Evolutionary conservation across 2,329 filamentous ascomycete species (phyloP).

Genomic region (Ceratocystis papillata): DNA sequence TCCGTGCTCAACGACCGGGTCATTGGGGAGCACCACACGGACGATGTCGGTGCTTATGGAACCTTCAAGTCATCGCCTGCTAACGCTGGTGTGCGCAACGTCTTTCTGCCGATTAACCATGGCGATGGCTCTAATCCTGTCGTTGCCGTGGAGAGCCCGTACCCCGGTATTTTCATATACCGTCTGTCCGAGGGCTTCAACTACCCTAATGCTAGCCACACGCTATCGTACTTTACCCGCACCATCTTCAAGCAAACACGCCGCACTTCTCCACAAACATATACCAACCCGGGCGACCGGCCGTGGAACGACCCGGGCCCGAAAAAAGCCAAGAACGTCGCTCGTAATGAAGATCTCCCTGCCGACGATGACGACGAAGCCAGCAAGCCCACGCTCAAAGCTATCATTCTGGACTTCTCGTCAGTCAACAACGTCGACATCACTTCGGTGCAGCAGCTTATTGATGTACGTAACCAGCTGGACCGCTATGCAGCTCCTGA

Average conservation of each 20-base stretch:
- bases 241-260: conserved; percentile 62
- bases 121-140: conserved; percentile 84
- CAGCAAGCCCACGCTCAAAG: conserved; percentile 61
- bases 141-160: conserved; percentile 66
- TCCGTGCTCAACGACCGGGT: conserved; percentile 70
- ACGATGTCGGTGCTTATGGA: conserved; percentile 44
- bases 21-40: conserved; percentile 48
- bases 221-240: conserved; percentile 65
- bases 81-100: conserved; percentile 48
- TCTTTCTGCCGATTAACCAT: conserved; percentile 80
- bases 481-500: conserved; percentile 74
- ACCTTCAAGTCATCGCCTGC: conserved; percentile 38
- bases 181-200: conserved; percentile 91
- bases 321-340: conserved; percentile 36
- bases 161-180: conserved; percentile 92
- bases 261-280: conserved; percentile 61
- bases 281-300: conserved; percentile 58
- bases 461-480: conserved; percentile 89
- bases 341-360: conserved; percentile 29
- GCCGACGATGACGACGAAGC: conserved; percentile 28
- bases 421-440: conserved; percentile 90
- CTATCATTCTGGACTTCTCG: conserved; percentile 88
- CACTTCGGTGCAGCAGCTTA: conserved; percentile 81
- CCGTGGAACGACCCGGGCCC: conserved; percentile 94
- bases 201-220: conserved; percentile 86